Conservation (phyloP, 495 filamentous ascomycete genomes). For the Trichoderma orchidacearum region DNA sequence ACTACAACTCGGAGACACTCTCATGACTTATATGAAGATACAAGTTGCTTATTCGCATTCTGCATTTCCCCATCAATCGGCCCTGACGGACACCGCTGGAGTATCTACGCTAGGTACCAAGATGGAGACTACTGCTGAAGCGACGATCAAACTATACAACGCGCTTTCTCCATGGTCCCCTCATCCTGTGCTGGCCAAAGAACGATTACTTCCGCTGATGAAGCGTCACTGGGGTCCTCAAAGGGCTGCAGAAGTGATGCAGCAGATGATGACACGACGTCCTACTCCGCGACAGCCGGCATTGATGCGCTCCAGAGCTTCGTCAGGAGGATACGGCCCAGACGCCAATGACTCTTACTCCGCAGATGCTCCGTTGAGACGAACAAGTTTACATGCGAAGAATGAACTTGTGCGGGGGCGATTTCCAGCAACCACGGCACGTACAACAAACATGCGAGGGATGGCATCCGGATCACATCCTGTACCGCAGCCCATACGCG, state of each 20-base stretch:
- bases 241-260: conserved; percentile 23
- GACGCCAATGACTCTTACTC: neutral
- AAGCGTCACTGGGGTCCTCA: conserved; percentile 26
- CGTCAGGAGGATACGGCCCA: neutral
- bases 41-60: conserved; percentile 34
- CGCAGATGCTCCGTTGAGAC: neutral
- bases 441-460: neutral
- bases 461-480: neutral
- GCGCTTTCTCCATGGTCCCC: conserved; percentile 25
- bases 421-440: too few species aligned
- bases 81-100: conserved; percentile 3
- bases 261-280: conserved; percentile 10
- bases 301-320: neutral
- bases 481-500: neutral
- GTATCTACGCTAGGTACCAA: conserved; percentile 17
- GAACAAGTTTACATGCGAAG: neutral
- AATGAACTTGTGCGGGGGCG: too few species aligned
- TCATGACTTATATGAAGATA: conserved; percentile 28
- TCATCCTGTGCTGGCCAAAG: conserved; percentile 9
- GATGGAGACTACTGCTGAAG: conserved; percentile 27
- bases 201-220: conserved; percentile 27
- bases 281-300: neutral
- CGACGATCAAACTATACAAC: conserved; percentile 26
- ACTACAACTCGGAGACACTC: conserved; percentile 25
- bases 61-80: conserved; percentile 20